A percentile compares a stretch with the other conserved stretches of the same genome.
phyloP scores from a whole-genome alignment of 2,329 filamentous ascomycete species.

The Knufia fluminis region DNA sequence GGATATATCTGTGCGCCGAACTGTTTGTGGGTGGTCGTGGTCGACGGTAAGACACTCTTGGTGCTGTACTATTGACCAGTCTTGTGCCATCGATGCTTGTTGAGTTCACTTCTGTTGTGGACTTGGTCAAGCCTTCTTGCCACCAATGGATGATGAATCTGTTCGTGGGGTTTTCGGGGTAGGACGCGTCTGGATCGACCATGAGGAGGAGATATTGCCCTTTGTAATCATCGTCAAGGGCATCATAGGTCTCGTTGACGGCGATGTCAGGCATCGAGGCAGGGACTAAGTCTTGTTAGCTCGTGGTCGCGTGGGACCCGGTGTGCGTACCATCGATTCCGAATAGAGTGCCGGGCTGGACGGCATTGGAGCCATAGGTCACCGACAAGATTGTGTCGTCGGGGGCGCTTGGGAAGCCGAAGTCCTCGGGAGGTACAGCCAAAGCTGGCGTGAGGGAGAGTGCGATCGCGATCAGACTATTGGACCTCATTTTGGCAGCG shows the following conservation, averaged over 20 bases:
- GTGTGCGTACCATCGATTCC: slow-evolving; percentile 13
- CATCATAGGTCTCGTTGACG: slow-evolving; percentile 15
- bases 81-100: slow-evolving; percentile 11
- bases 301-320: background rate
- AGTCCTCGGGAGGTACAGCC: slow-evolving; percentile 17
- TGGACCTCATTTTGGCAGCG: background rate
- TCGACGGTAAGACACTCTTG: slow-evolving; percentile 13
- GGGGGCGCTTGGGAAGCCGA: slow-evolving; percentile 17
- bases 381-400: slow-evolving; percentile 15
- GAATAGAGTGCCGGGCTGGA: slow-evolving; percentile 15
- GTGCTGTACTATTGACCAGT: slow-evolving; percentile 13
- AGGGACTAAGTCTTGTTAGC: slow-evolving; percentile 13
- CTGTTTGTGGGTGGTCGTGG: slow-evolving; percentile 18
- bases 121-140: slow-evolving; percentile 15
- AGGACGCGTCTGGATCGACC: slow-evolving; percentile 21
- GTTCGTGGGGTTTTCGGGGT: slow-evolving; percentile 13
- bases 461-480: background rate
- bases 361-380: slow-evolving; percentile 14
- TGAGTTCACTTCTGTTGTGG: slow-evolving; percentile 6
- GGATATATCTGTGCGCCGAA: slow-evolving; percentile 21
- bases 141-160: slow-evolving; percentile 19
- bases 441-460: slow-evolving; percentile 1
- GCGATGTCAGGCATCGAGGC: slow-evolving; percentile 14
- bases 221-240: slow-evolving; percentile 14
- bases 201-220: slow-evolving; percentile 20